Evolutionary conservation across 139 green algal species (phyloP).

Genomic region (Diplosphaera chodatii): DNA sequence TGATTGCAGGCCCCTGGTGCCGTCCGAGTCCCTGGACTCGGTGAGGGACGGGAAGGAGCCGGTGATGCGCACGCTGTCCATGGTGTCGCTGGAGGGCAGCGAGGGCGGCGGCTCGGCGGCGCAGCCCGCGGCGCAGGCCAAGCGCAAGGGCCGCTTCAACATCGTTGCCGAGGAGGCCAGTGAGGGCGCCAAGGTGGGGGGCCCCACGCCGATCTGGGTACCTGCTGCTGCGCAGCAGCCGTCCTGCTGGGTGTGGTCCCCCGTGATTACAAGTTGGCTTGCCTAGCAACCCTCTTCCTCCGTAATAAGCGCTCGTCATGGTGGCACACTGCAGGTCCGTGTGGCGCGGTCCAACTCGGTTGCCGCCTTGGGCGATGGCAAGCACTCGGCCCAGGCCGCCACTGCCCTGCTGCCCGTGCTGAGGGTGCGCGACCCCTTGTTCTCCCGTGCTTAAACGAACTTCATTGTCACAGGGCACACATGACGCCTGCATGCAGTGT

Average conservation of each 20-base stretch:
- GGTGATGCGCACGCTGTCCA: not conserved
- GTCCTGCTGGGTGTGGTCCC: no score
- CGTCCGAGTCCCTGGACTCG: not conserved
- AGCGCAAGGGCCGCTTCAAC: conserved; percentile 73
- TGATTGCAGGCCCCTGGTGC: not conserved
- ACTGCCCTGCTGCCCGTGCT: not conserved
- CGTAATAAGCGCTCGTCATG: no score
- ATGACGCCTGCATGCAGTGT: no score
- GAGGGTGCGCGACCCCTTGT: no score
- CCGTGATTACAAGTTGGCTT: no score
- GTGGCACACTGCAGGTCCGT: not conserved
- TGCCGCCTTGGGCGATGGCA: not conserved
- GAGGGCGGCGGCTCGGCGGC: not conserved
- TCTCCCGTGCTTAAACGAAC: no score
- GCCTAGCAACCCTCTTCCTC: no score
- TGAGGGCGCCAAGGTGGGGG: conserved; percentile 7
- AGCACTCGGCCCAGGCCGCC: not conserved
- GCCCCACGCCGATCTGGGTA: no score
- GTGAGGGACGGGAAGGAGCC: not conserved
- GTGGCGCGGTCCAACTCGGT: not conserved
- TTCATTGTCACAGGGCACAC: no score
- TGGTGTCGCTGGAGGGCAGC: not conserved
- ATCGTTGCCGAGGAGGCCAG: conserved; percentile 64
- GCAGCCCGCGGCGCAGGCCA: conserved; percentile 27
- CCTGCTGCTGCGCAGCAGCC: no score